phyloP scores from a whole-genome alignment of 1,139 yeast genomes.

The Spencermartinsiella ligniputridi region DNA sequence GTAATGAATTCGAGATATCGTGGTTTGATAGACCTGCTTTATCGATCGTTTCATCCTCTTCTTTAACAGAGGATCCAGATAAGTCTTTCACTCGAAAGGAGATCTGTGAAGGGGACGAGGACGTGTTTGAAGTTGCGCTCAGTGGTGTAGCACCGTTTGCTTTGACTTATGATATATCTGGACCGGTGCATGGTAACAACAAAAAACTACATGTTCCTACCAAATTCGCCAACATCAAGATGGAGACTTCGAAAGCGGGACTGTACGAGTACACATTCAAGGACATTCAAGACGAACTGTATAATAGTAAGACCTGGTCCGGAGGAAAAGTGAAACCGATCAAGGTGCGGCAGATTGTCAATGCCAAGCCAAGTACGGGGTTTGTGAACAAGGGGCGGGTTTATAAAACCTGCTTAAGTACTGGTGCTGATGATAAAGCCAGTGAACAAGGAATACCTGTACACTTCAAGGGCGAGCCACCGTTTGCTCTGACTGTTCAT shows the following conservation, averaged over 20 bases:
- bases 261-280: slow-evolving; percentile 56
- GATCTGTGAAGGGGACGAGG: slow-evolving; percentile 48
- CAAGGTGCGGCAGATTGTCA: slow-evolving; percentile 54
- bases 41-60: slow-evolving; percentile 31
- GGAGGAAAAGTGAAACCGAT: slow-evolving; percentile 36
- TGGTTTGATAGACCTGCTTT: slow-evolving; percentile 54
- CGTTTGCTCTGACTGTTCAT: slow-evolving; percentile 54
- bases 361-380: slow-evolving; percentile 53
- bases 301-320: slow-evolving; percentile 38
- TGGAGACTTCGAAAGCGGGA: slow-evolving; percentile 44
- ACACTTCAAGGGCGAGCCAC: slow-evolving; percentile 54
- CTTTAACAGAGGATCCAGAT: slow-evolving; percentile 19
- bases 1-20: slow-evolving; percentile 21
- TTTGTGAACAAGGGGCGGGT: slow-evolving; percentile 48
- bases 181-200: slow-evolving; percentile 50
- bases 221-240: slow-evolving; percentile 44
- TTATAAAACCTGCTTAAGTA: slow-evolving; percentile 49
- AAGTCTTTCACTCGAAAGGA: slow-evolving; percentile 34
- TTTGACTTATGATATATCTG: slow-evolving; percentile 58
- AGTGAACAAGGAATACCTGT: slow-evolving; percentile 53
- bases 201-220: slow-evolving; percentile 47
- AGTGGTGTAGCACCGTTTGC: slow-evolving; percentile 66
- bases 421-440: slow-evolving; percentile 22
- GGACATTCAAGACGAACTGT: slow-evolving; percentile 63
- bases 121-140: slow-evolving; percentile 46